Evolutionary conservation across 345 rosid species (phyloP).

Genomic region (rapeseed (Brassica napus)): DNA sequence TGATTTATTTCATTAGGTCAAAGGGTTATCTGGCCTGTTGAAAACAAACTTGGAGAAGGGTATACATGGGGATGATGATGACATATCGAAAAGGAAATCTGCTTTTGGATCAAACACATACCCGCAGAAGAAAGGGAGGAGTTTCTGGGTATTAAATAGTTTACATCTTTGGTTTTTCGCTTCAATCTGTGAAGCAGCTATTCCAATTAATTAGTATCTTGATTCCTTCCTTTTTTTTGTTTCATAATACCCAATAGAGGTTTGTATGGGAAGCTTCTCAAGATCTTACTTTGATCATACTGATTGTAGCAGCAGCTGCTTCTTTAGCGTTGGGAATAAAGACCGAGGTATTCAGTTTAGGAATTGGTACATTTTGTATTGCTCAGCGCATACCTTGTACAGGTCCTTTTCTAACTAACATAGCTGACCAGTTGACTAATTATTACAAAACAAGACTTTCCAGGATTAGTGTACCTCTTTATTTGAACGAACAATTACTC

Average conservation of each 20-base stretch:
- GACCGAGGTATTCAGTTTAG: conserved; percentile 69
- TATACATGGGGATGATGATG: conserved; percentile 67
- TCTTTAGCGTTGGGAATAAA: conserved; percentile 91
- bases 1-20: conserved; percentile 50
- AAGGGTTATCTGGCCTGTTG: conserved; percentile 60
- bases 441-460: neutral
- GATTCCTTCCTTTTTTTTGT: neutral
- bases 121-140: conserved; percentile 87
- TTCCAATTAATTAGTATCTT: conserved; percentile 21
- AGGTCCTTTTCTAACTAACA: neutral
- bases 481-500: conserved; percentile 9
- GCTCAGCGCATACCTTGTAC: neutral
- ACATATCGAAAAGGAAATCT: conserved; percentile 58
- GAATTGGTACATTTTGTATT: neutral
- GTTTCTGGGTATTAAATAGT: conserved; percentile 66
- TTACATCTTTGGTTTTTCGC: neutral
- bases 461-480: too few species aligned
- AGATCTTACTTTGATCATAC: conserved; percentile 84
- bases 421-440: neutral
- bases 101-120: conserved; percentile 90
- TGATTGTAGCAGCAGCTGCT: conserved; percentile 90
- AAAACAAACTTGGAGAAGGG: conserved; percentile 82
- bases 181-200: conserved; percentile 10
- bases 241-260: conserved; percentile 46
- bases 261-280: conserved; percentile 91